Base-by-base conservation (phyloP, 2,329 filamentous ascomycete genomes). In the Arthrobotrys megalospora region DNA sequence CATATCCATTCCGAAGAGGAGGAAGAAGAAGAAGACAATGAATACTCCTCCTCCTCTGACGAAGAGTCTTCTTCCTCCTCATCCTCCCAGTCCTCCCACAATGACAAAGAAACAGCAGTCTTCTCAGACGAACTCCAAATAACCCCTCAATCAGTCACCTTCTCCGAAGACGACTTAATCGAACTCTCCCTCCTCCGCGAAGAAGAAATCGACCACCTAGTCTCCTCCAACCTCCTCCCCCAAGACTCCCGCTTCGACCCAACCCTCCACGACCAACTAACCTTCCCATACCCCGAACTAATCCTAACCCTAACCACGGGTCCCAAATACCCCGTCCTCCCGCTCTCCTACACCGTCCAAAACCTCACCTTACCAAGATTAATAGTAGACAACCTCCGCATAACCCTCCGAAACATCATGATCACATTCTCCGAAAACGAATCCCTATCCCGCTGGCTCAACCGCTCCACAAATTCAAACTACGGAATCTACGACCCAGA, bases 301-400 rank as follows among this genome's bases (percentile, higher is more conserved):
- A 68, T 67, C 6, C 50, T 81, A 32, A 80, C 71, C 6, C 36
- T 81, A 28, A 38, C 60, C n/a, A 81, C 80, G 8, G 81, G 81
- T 34, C 50, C 67, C 5, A 41, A 55, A 8, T 81, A 81, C 52
- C 80, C 80, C 32, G 80, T 73, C 6, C 64, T 78, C 11, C 80
- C 71, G 10, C 76, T 80, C 10, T 79, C 64, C 6, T 77, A 76
- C 41, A 76, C 67, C 14, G 71, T 81, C 21, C 72, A 81, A 11
- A 81, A 81, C 28, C 21, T 78, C 2, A 62, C 67, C 1, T 68
- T 81, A 12, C 70, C 80, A 3, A 67, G 81, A 14, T 36, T 67
- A 7, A 62, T 79, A 32, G 58, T 81, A 24, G 80, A 81, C 38
- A 32, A 47, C 24, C 50, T 80, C 12, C 45, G 78, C 4, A 71